Base-by-base conservation (phyloP, 2,329 filamentous ascomycete genomes). In the Aspergillus eucalypticola region DNA sequence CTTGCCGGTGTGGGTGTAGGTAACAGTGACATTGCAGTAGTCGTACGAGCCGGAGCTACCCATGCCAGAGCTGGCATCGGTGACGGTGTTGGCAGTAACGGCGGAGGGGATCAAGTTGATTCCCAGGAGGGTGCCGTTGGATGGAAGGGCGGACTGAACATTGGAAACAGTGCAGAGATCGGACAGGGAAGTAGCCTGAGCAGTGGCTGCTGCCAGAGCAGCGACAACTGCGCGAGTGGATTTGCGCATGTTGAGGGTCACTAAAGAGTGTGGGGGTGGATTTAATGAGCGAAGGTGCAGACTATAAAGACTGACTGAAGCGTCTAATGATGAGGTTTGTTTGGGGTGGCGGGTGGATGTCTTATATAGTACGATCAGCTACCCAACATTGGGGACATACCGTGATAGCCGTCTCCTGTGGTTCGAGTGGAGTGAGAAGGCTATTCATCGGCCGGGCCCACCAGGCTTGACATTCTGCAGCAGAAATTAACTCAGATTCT, bases 131-230 rank as follows among this genome's bases (percentile, higher is more conserved):
- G 75, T 78, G 5, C 77, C 78, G 58, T 80, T 77, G 23, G 77
- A 67, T 5, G 79, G 79, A 6, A 81, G 67, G 17, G 75, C 72
- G 13, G 77, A 72, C 61, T 75, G 73, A n/a, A 82, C 74, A 58
- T 80, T 76, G 35, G 74, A 70, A 6, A 78, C 70, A 2, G 78
- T 80, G 65, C 79, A 81, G 23, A 81, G 63, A 60, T 79, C 74
- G 27, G 73, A 59, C 38, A 81, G 76, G 11, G 48, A 63, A 15
- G 53, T 17, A 17, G 56, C 58, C 27, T 58, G 52, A 42, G 55
- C 27, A 53, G 56, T 49, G 27, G 54, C 17, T 19, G 58, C 21
- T 27, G 58, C 61, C 52, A 63, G 41, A 39, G 61, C 61, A 32
- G 59, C 53, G 17, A 60, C 48, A 25, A 58, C 58, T 46, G 49